Conservation (phyloP, 2,329 filamentous ascomycete genomes). For the Beauveria pseudobassiana region DNA sequence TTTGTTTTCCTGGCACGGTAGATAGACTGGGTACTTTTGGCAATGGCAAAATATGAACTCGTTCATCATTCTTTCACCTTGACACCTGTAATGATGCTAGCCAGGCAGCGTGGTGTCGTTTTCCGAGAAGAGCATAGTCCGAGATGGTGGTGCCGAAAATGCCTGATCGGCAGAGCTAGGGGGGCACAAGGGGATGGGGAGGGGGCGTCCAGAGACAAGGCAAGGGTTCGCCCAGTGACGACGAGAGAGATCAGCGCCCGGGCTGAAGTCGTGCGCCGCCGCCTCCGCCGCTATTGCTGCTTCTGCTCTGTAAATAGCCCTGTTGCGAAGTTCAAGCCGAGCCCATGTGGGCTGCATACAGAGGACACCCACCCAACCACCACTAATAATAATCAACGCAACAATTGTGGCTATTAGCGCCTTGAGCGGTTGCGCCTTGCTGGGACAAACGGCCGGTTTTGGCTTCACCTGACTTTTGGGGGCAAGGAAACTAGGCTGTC, state of each 20-base stretch:
- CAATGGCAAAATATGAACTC: not conserved
- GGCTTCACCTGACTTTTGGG: no score
- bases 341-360: no score
- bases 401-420: no score
- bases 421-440: no score
- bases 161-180: conserved; percentile 3
- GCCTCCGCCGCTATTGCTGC: no score
- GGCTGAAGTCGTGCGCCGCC: not conserved
- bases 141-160: conserved; percentile 7
- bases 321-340: not conserved
- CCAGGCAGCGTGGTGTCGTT: not conserved
- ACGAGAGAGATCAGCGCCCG: not conserved
- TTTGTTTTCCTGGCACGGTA: not conserved
- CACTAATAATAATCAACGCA: no score
- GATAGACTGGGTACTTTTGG: not conserved
- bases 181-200: not conserved
- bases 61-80: not conserved
- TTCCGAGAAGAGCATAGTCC: conserved; percentile 1
- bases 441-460: no score
- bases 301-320: not conserved
- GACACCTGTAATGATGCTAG: not conserved
- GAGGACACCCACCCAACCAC: no score
- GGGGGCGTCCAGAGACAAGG: not conserved
- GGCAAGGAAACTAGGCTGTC: no score
- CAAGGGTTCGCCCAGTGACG: not conserved